Evolutionary conservation across 2,329 filamentous ascomycete species (phyloP), one percentile per base, ranked within the genome.

Genomic region (Phoma sp.): DNA sequence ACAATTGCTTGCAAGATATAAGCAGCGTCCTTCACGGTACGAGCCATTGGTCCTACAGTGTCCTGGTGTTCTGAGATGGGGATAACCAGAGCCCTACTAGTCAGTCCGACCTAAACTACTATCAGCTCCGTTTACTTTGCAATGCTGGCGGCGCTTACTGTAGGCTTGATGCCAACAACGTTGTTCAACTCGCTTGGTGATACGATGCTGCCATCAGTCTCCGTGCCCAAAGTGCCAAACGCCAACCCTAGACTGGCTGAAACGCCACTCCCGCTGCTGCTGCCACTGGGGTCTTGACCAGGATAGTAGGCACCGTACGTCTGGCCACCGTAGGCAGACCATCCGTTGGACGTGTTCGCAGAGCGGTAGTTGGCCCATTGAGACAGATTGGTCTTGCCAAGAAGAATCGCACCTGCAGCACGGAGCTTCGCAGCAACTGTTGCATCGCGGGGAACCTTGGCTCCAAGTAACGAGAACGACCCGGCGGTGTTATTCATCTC

Each of bases 311-410:
- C 85, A 9, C 76, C 87, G 31, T 81, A 79, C 0, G 81, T 82
- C 67, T 90, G 87, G 0, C 87, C 87, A 7, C 85, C 85, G 55
- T 84, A 78, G 0, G 87, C 83, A 40, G 82, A 85, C 87, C 87
- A 90, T 5, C 88, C 88, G 52, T 84, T 84, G 10, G 77, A 82
- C 4, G 77, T 78, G 63, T 87, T 88, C 9, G 67, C 68, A 3
- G 82, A 85, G 9, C 88, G 78, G 49, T 78, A 86, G 61, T 88
- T 86, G 2, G 84, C 84, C 85, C 87, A 90, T 67, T 90, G 82
- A 1, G 81, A 85, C 25, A 90, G 68, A 51, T 86, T 87, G 0
- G 85, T 77, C 73, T 90, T 90, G 41, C 88, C 88, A 0, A 91
- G 77, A 37, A 90, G 83, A 37, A 90, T 78, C 1, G 81, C 84